Conservation (phyloP, 1,284 basidiomycete species). For the Vanrija humicola region DNA sequence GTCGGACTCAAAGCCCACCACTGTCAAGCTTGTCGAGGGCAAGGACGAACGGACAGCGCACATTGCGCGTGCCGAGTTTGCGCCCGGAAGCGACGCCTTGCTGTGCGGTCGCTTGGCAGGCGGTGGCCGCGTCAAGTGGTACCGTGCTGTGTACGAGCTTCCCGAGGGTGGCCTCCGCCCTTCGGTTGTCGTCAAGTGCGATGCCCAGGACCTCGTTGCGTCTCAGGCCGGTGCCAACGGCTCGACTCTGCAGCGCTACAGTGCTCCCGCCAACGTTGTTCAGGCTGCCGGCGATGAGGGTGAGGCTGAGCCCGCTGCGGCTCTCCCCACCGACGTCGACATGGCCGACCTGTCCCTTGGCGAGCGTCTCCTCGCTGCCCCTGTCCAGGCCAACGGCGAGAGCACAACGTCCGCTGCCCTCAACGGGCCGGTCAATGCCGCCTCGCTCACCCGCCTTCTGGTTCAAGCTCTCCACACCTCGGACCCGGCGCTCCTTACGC, state of each 20-base stretch:
- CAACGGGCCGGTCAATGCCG: slow-evolving; percentile 62
- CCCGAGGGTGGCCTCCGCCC: slow-evolving; percentile 50
- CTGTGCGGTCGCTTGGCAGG: slow-evolving; percentile 61
- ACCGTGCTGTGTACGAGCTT: slow-evolving; percentile 58
- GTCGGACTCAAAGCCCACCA: slow-evolving; percentile 34
- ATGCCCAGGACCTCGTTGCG: slow-evolving; percentile 51
- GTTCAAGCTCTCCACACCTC: slow-evolving; percentile 96
- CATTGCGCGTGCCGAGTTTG: slow-evolving; percentile 32
- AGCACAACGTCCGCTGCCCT: slow-evolving; percentile 21
- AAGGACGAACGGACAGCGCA: slow-evolving; percentile 36
- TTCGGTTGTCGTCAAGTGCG: slow-evolving; percentile 51
- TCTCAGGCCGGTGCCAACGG: slow-evolving; percentile 25
- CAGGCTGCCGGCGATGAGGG: slow-evolving; percentile 33
- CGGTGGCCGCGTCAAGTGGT: slow-evolving; percentile 65
- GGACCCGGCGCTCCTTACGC: slow-evolving; percentile 81
- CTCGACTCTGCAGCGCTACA: slow-evolving; percentile 38
- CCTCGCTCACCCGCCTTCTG: slow-evolving; percentile 87
- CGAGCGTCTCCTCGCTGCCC: slow-evolving; percentile 72
- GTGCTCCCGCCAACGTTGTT: slow-evolving; percentile 32
- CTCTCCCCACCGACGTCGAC: slow-evolving; percentile 64
- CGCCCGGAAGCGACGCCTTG: slow-evolving; percentile 52
- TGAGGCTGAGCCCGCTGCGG: slow-evolving; percentile 44
- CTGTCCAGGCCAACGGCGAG: slow-evolving; percentile 49
- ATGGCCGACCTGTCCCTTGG: slow-evolving; percentile 85
- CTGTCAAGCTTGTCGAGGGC: slow-evolving; percentile 41